phyloP scores from a whole-genome alignment of 2,329 filamentous ascomycete genomes.

The Lachnellula cervina region DNA sequence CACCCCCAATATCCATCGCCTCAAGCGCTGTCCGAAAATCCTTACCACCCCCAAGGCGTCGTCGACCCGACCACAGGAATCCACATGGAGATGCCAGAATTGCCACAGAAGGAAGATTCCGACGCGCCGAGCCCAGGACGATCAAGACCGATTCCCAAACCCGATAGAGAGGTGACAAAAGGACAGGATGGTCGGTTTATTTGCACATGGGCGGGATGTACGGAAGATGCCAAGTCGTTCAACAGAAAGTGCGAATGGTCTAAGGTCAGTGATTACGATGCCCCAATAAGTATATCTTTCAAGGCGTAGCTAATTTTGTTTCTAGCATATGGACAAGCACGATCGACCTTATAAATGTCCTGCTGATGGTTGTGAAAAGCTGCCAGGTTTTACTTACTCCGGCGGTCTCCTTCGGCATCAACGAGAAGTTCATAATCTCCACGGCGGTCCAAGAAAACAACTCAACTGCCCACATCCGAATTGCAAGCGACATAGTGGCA shows the following conservation, averaged over 20 bases:
- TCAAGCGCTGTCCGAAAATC: constrained; percentile 26
- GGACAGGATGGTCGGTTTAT: constrained; percentile 71
- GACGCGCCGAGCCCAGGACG: constrained; percentile 29
- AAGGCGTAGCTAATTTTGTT: neutral
- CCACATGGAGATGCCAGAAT: constrained; percentile 26
- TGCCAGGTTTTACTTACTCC: constrained; percentile 91
- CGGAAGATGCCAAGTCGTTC: constrained; percentile 60
- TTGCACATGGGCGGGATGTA: constrained; percentile 68
- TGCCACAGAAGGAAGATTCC: constrained; percentile 27
- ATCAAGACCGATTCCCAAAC: constrained; percentile 52
- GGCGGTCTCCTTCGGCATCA: constrained; percentile 86
- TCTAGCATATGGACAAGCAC: constrained; percentile 96
- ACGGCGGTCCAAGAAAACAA: constrained; percentile 77
- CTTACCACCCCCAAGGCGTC: constrained; percentile 24
- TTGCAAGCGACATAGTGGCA: constrained; percentile 84
- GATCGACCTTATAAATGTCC: constrained; percentile 86
- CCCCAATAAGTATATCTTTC: neutral
- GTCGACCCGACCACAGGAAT: constrained; percentile 17
- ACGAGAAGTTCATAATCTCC: constrained; percentile 75
- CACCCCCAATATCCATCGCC: constrained; percentile 30
- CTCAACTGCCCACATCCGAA: constrained; percentile 80
- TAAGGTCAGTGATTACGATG: constrained; percentile 59
- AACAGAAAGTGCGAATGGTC: constrained; percentile 82
- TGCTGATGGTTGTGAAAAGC: constrained; percentile 79
- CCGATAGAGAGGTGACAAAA: constrained; percentile 51